Base-by-base conservation (phyloP, 805 yeast species). In the Suhomyces tanzawaensis region DNA sequence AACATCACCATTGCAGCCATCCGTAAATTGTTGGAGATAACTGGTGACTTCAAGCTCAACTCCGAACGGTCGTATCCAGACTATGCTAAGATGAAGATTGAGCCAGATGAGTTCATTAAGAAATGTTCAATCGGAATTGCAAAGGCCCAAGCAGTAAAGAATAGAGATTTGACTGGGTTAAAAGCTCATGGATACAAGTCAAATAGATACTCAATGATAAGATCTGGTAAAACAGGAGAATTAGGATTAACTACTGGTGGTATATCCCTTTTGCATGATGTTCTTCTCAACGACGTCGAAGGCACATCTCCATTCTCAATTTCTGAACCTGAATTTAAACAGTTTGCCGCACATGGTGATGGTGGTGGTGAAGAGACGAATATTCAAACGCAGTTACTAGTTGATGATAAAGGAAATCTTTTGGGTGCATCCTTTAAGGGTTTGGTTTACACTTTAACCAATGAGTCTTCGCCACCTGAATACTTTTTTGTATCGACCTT, bases 341-440 rank as follows among this genome's bases (percentile, higher is more conserved):
- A 59, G 21, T 69, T 52, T 37, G 61, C 67, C 7, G 29, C 44
- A 13, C 44, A 45, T 7, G 46, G 41, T 6, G 51, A 39, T 2
- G 37, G 40, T 1, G 31, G 37, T 6, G 25, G 42, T 1, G 40
- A 32, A 2, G 42, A 44, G n/a, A 14, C 24, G 2, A 39, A 53
- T 23, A 53, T 62, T 32, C 55, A 59, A 11, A 61, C 63, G 31
- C 88, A 84, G 50, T 59, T 81, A 14, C 55, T 77, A 31, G 66
- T 74, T 31, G 80, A 76, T 47, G 53, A 65, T 3, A 72, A 71
- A 26, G 79, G 78, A 1, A 71, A 69, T 35, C 56, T 84, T 16
- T 54, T 81, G 31, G 91, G 90, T 11, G 83, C 85, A 2, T 81
- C 90, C 0, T 81, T 84, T 55, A 75, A 79, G 46, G 85, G 87